Base-by-base conservation (phyloP, 352 stramenopile genomes). In the Phytophthora macrochlamydospora region DNA sequence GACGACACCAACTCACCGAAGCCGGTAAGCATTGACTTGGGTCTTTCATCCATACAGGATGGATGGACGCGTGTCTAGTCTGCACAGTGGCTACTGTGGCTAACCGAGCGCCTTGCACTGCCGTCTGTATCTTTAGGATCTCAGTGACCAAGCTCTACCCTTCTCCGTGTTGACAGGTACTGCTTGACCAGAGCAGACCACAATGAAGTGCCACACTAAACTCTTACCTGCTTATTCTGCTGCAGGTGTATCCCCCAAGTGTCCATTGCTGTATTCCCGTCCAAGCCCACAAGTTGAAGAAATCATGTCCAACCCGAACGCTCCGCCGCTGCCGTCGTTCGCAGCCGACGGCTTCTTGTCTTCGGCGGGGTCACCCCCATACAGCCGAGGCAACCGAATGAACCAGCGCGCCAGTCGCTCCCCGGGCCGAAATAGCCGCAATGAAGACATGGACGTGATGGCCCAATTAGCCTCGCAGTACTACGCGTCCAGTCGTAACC, bases 401-500 rank as follows among this genome's bases (percentile, higher is more conserved):
- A 37, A 71, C 67, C 69, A 70, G 51, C 35, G 31, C 9, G 9
- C 42, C 13, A 8, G 44, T 11, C 62, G 56, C 61, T 50, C 40
- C 40, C 50, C 61, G 29, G 43, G 42, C 49, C 58, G 45, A 9
- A 42, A 35, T 40, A 50, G 52, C 45, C 59, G 38, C 6, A 58
- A 69, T 13, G 62, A 73, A 29, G 82, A 87, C 59, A 83, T 93
- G 67, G 86, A 94, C 61, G 82, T 94, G 33, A 92, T 94, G 84
- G 83, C 86, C 48, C 86, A 94, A 66, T 60, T 94, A 35, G 86
- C 86, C 38, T 93, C 82, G 38, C 85, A 93, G 68, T 94, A 94
- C 51, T 94, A 93, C 70, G 76, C 76, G 32, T 69, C 75, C 11
- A 87, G 79, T 43, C 81, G 81, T 52, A 92, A 87, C 67, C 85